Evolutionary conservation across 805 yeast genomes (phyloP), one percentile per base, ranked within the genome.

Genomic region (Saccharomycopsis fermentans): DNA sequence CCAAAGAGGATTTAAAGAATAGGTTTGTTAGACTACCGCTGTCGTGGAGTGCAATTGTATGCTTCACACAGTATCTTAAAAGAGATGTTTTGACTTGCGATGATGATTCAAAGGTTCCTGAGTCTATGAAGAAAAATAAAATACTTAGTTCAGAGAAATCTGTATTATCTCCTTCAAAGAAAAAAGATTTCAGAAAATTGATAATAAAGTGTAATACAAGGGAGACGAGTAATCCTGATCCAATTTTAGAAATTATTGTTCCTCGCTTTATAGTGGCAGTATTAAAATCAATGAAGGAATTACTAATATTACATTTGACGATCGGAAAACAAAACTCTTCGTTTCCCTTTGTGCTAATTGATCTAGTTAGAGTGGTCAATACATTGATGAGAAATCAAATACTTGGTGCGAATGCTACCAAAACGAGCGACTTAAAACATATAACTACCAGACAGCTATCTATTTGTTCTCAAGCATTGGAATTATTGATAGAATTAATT

Each of bases 361-460:
- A 77, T 52, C 64, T 81, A n/a, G 63, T 84, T 51, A 76, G 77
- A 48, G 70, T 77, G 11, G 71, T 80, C 65, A 84, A 86, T 63
- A 68, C 80, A 17, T 79, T 82, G 60, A 72, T 80, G 5, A 77
- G 80, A 3, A 80, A 81, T 61, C 79, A 87, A 4, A 83, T 87
- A 43, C 71, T 87, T 39, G 86, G 84, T 51, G 90, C 91, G 0
- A 88, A 87, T 48, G 92, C 92, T 1, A 84, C 87, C 1, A 71
- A 81, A 62, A 80, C 90, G 0, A 87, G 92, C 0, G 90, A 88
- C 0, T 72, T 86, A 55, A 82, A 79, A 62, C 90, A 86, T 65
- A 86, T 87, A 55, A 83, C 88, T 3, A 84, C 90, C 1, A 83
- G 82, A 63, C 88, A 86, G 68, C 67, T 86, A 55, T 84, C 90